Percentiles rank a stretch among this genome's conserved stretches.
These are phyloP conservation scores for Penicillium canescens DNA, from an alignment of 495 filamentous ascomycete genomes.

Conservation along the genomic window DNA sequence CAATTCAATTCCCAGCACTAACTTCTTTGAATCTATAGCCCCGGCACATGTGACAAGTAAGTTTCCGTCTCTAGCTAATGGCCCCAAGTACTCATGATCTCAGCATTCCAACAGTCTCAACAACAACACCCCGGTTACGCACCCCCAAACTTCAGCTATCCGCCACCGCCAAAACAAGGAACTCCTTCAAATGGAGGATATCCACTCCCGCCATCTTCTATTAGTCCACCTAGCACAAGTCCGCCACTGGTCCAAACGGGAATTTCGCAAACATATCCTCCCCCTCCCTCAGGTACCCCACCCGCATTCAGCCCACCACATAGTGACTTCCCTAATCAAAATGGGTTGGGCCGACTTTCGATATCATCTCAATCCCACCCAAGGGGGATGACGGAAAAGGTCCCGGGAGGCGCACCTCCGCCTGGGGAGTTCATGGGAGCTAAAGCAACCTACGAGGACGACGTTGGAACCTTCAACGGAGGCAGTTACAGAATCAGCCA, in stretches of 20 bases:
- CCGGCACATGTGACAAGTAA: conserved; percentile 27
- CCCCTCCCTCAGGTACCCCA: background rate
- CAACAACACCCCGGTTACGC: conserved; percentile 26
- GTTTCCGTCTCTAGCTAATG: background rate
- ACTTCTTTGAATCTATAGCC: conserved; percentile 1
- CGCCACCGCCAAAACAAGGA: conserved; percentile 36
- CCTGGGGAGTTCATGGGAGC: conserved; percentile 61
- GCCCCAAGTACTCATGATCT: background rate
- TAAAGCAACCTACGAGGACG: conserved; percentile 61
- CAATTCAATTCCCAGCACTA: background rate
- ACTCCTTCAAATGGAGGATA: conserved; percentile 26
- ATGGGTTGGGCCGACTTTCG: conserved; percentile 2
- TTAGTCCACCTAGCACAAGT: conserved; percentile 17
- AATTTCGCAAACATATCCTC: background rate
- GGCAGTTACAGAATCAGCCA: conserved; percentile 93
- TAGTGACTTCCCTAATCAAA: conserved; percentile 2
- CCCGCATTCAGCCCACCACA: background rate
- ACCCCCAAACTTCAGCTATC: conserved; percentile 37
- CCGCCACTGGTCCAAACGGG: background rate
- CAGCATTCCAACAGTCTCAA: conserved; percentile 18
- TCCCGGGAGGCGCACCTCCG: conserved; percentile 48
- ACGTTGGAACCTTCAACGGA: conserved; percentile 93
- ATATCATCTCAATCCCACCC: conserved; percentile 24
- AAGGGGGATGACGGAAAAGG: conserved; percentile 17
- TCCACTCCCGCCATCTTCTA: conserved; percentile 17